Base-by-base conservation (phyloP, 192 early-diverging fungal species). In the Backusella luteola region DNA sequence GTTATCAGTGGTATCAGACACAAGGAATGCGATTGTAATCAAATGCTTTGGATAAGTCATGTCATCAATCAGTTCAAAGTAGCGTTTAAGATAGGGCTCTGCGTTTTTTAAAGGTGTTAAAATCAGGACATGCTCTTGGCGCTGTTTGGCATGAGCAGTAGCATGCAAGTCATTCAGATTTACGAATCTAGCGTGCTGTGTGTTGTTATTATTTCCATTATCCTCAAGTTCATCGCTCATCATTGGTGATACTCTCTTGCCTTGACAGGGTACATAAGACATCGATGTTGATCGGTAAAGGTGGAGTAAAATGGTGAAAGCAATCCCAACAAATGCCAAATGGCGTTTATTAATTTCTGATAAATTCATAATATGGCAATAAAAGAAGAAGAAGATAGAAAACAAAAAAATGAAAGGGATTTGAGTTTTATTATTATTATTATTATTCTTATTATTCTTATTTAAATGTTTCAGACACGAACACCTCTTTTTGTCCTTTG, bases 91-190 rank as follows among this genome's bases (percentile, higher is more conserved):
- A 23, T 90, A 85, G 26, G 83, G 74, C 41, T 81, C 83, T 49
- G 85, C 85, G 75, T 90, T 88, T 46, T 90, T 90, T 6, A 90
- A 17, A 7, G 88, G 88, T 12, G 88, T 90, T 44, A 90, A 75
- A 7, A 90, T 90, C 49, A 90, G 69, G 5, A 80, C 72, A 71
- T 81, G 73, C 32, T 81, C 73, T 39, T 67, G 41, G 5, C 73
- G 76, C 23, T 69, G 26, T 19, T 56, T 73, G 9, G 76, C 66
- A 44, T 77, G 49, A 19, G 52, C 59, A 34, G 77, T 74, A 11
- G 77, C 77, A 17, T 42, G 14, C 4, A 74, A 14, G 19, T 67
- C 35, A 35, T 78, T 78, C 4, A 78, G 66, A 74, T 78, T 67
- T 42, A 66, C 32, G 32, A 78, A 78, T 35, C 66, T 67, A 41